Percentiles rank a stretch among this genome's conserved stretches.
Conservation (phyloP, 176 grass and related monocot genomes). For the Metroxylon sagu region DNA sequence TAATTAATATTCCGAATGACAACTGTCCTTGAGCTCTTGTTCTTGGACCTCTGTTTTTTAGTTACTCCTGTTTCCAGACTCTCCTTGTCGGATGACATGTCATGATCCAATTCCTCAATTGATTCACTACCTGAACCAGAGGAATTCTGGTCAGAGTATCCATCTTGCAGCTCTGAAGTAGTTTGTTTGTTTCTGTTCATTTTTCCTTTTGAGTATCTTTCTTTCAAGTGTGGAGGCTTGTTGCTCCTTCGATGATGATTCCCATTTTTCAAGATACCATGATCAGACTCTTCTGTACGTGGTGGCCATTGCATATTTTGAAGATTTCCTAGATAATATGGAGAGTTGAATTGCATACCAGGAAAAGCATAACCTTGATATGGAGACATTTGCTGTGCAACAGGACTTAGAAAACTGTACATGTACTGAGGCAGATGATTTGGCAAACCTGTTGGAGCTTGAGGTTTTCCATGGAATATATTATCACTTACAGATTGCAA, state of each 20-base stretch:
- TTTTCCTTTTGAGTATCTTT: neutral
- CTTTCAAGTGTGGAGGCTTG: neutral
- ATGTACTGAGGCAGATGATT: neutral
- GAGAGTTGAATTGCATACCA: neutral
- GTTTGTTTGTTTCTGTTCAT: neutral
- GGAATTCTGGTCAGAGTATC: neutral
- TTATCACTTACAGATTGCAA: neutral
- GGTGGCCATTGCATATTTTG: neutral
- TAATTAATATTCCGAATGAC: constrained; percentile 6
- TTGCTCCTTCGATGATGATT: neutral
- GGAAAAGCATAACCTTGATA: neutral
- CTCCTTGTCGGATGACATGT: neutral
- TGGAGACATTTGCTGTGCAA: neutral
- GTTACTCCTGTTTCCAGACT: neutral
- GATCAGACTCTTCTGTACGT: neutral
- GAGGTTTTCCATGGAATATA: neutral
- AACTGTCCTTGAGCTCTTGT: neutral
- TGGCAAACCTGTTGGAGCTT: neutral
- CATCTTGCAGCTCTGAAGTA: neutral
- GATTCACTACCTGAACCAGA: neutral
- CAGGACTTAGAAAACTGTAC: neutral
- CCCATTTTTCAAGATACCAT: neutral
- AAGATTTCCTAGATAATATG: constrained; percentile 1
- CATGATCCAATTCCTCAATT: neutral
- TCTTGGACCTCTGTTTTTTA: neutral